Conservation (phyloP, 73 alveolate genomes). For the Breviolum minutum region DNA sequence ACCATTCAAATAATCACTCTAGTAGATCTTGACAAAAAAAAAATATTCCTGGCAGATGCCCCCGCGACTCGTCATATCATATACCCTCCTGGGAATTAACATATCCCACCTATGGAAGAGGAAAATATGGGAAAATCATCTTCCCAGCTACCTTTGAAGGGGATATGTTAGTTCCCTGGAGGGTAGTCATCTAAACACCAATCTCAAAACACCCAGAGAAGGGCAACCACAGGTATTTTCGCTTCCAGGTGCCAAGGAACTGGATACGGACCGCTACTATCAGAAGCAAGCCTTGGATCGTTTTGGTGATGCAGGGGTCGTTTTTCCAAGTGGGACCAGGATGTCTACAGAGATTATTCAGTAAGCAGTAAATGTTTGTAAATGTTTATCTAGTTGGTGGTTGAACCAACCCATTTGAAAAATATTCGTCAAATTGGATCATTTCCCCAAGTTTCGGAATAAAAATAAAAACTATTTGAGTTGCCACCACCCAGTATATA, state of each 20-base stretch:
- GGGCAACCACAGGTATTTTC: neutral
- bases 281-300: neutral
- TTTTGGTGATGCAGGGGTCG: neutral
- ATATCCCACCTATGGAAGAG: too few relatives aligned
- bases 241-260: neutral
- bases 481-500: too few relatives aligned
- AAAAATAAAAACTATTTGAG: too few relatives aligned
- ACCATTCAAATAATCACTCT: neutral
- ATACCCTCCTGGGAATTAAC: too few relatives aligned
- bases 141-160: too few relatives aligned
- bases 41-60: neutral
- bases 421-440: too few relatives aligned
- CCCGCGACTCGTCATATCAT: neutral
- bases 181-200: neutral
- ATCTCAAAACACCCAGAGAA: neutral
- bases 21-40: neutral
- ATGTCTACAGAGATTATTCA: neutral
- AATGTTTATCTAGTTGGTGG: too few relatives aligned
- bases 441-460: too few relatives aligned
- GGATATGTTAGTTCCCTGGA: neutral
- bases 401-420: too few relatives aligned
- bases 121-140: too few relatives aligned
- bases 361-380: neutral
- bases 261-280: constrained; percentile 11
- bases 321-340: neutral